Percentiles rank a stretch among this genome's conserved stretches.
Evolutionary conservation across 2,329 filamentous ascomycete species (phyloP).

Genomic region (Fusarium sp.): DNA sequence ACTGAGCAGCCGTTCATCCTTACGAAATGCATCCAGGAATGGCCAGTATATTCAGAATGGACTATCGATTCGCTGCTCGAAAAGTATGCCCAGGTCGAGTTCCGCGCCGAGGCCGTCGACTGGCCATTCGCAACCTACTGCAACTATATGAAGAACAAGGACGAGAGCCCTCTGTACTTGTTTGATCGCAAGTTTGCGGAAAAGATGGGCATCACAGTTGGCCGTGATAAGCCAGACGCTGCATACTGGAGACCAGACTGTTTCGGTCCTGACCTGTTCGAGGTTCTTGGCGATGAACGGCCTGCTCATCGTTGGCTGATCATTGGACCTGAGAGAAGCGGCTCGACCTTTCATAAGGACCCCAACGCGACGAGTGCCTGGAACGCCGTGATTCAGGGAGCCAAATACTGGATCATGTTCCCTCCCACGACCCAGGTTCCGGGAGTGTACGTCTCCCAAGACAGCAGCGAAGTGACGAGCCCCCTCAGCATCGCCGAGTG

Average conservation of each 20-base stretch:
- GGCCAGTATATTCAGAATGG: slow-evolving; percentile 85
- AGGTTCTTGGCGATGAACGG: slow-evolving; percentile 79
- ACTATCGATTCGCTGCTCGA: slow-evolving; percentile 73
- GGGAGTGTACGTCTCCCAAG: slow-evolving; percentile 88
- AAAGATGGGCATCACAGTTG: slow-evolving; percentile 82
- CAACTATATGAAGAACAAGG: slow-evolving; percentile 81
- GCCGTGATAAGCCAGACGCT: slow-evolving; percentile 56
- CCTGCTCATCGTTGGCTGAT: slow-evolving; percentile 95
- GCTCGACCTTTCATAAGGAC: slow-evolving; percentile 94
- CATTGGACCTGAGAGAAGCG: slow-evolving; percentile 85
- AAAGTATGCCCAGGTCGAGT: slow-evolving; percentile 75
- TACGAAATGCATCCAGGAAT: slow-evolving; percentile 81
- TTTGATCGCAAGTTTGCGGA: slow-evolving; percentile 90
- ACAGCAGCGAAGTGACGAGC: slow-evolving; percentile 92
- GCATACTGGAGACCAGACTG: slow-evolving; percentile 85
- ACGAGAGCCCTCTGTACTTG: slow-evolving; percentile 92
- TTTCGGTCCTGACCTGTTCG: slow-evolving; percentile 89
- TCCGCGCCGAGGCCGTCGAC: slow-evolving; percentile 93
- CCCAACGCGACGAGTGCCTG: slow-evolving; percentile 82
- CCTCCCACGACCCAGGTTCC: slow-evolving; percentile 82
- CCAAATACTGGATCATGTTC: slow-evolving; percentile 99
- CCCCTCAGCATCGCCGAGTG: slow-evolving; percentile 98
- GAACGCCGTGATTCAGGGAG: slow-evolving; percentile 91
- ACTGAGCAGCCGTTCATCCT: slow-evolving; percentile 87
- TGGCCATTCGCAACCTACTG: slow-evolving; percentile 88